These are phyloP conservation scores for Plasmodium coatneyi DNA, from an alignment of 169 alveolate species.

Conservation along the genomic window DNA sequence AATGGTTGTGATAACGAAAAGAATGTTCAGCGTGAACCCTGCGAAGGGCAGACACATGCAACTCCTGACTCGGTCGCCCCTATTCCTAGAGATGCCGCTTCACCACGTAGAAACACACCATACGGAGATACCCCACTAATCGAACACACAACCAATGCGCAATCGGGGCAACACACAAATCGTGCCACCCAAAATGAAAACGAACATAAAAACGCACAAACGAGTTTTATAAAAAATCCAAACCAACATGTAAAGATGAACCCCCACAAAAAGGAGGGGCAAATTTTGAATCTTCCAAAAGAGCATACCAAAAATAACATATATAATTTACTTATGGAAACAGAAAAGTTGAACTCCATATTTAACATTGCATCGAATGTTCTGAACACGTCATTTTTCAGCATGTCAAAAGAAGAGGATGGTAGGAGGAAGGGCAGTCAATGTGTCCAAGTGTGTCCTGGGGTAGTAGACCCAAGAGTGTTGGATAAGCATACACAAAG, in stretches of 20 bases:
- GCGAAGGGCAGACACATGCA: neutral
- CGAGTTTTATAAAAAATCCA: neutral
- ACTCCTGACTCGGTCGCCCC: neutral
- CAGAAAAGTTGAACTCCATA: slow-evolving; percentile 49
- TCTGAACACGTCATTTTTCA: slow-evolving; percentile 47
- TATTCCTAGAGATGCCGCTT: neutral
- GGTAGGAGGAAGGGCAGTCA: neutral
- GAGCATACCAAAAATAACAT: slow-evolving; percentile 43
- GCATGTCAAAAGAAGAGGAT: slow-evolving; percentile 29
- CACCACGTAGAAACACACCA: neutral
- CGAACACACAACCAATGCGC: neutral
- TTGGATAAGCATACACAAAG: neutral
- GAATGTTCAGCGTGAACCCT: neutral
- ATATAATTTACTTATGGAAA: slow-evolving; percentile 57
- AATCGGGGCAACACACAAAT: neutral
- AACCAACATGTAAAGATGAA: neutral
- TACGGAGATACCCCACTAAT: neutral
- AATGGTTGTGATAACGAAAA: neutral
- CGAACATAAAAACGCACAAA: neutral
- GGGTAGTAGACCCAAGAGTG: neutral
- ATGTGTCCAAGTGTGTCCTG: neutral
- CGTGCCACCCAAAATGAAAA: neutral
- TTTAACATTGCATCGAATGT: slow-evolving; percentile 66
- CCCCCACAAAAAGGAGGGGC: neutral
- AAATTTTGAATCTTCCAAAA: slow-evolving; percentile 3